Base-by-base conservation (phyloP, 2,329 filamentous ascomycete species). In the Torrubiella hemipterigena region DNA sequence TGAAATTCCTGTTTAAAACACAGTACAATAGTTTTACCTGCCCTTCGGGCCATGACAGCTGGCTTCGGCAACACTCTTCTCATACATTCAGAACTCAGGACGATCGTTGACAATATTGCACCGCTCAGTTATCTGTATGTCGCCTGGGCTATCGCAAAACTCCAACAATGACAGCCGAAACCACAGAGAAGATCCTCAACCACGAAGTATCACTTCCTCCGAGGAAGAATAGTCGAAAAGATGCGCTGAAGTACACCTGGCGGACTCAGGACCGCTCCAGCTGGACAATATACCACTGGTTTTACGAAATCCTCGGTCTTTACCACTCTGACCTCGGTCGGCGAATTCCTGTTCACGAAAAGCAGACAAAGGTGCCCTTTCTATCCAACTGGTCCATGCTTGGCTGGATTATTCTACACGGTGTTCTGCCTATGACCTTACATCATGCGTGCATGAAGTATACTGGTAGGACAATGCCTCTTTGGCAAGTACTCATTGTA, bases 201-300 rank as follows among this genome's bases (percentile, higher is more conserved):
- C n/a, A n/a, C n/a, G n/a, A n/a, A n/a, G n/a, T n/a, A n/a, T n/a
- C n/a, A n/a, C n/a, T n/a, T n/a, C n/a, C n/a, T n/a, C n/a, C n/a
- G n/a, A n/a, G n/a, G n/a, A n/a, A n/a, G n/a, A n/a, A n/a, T 11
- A 24, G 14, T 11, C 35, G 31, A 6, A 50, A 47, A 20, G 49
- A 55, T 39, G 52, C 49, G 20, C 55, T 55, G 48, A 54, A 53
- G 42, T 55, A 51, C 12, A 55, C 52, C 14, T 55, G 52, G 52
- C 49, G 51, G 10, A 33, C 32, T 13, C 36, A 37, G 17, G 45
- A 48, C 33, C 40, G 36, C 16, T 35, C 40, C 18, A 20, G 44
- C 5, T 55, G 52, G 52, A 47, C 37, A 9, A 2, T 40, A 7
- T 34, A 34, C 11, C 51, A 54, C 34, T 52, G 45, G 44, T 34